Percentiles rank a stretch among this genome's conserved stretches.
Evolutionary conservation across 306 rosid genomes (phyloP).

Genomic region (Parietaria judaica): DNA sequence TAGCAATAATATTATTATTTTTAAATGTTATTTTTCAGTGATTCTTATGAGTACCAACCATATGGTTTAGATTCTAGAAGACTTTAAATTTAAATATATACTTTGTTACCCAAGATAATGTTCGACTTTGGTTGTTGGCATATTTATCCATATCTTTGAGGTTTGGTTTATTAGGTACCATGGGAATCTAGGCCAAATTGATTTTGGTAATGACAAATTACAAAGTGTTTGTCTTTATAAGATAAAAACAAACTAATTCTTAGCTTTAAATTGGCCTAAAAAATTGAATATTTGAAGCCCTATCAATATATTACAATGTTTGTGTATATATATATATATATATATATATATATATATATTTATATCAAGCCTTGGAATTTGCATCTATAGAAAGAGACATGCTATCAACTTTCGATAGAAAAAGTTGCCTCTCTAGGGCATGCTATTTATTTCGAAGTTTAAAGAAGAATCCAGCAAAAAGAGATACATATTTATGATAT

Average conservation of each 20-base stretch:
- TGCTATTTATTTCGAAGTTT: conserved; percentile 1
- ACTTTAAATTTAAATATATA: background rate
- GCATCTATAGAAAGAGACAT: conserved; percentile 3
- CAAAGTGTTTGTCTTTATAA: background rate
- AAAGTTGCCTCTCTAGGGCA: background rate
- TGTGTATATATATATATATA: too few species aligned
- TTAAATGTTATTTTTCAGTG: background rate
- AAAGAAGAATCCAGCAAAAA: background rate
- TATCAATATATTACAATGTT: background rate
- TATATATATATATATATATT: too few species aligned
- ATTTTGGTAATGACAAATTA: background rate
- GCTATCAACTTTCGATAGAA: background rate
- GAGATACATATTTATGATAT: too few species aligned
- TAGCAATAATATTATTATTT: too few species aligned
- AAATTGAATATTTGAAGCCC: background rate
- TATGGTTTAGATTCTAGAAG: conserved; percentile 14
- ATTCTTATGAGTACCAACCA: conserved; percentile 12
- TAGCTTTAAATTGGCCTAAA: background rate
- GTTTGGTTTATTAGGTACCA: background rate
- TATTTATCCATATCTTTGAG: conserved; percentile 8
- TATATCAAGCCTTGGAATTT: conserved; percentile 7
- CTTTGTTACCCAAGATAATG: conserved; percentile 14
- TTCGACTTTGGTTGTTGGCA: conserved; percentile 23
- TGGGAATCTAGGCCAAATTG: background rate
- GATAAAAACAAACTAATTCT: background rate